Base-by-base conservation (phyloP, 2,329 filamentous ascomycete genomes). In the Aspergillus amoenus region DNA sequence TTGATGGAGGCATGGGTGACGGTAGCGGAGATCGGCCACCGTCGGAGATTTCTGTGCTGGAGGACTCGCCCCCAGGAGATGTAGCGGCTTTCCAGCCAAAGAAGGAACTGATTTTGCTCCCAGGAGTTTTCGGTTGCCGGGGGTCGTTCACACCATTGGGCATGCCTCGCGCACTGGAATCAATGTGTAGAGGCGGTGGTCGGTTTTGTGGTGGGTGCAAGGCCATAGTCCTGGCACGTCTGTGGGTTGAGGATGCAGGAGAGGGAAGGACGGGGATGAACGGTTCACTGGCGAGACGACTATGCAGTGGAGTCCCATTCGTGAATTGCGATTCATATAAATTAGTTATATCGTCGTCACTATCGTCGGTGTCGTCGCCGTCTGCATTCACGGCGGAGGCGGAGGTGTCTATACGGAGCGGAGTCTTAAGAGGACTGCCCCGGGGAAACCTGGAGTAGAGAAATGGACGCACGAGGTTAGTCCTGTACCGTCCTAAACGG, bases 181-280 rank as follows among this genome's bases (percentile, higher is more conserved):
- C 70, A 64, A 77, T 72, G 67, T 78, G 70, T 68, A 80, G 65
- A 48, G 78, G 76, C 46, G 76, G 73, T 42, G 77, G 76, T 43
- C 69, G 68, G 55, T 71, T 73, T 41, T 70, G 59, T 22, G 72
- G 71, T 13, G 73, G 71, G 61, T 79, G 77, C 56, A 79, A 66
- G 47, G 75, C 77, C 78, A 79, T 80, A 40, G 72, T 76, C 56
- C 69, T 67, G 46, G 74, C 66, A 47, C 74, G 70, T 61, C 70
- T 68, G 55, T 69, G 66, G 53, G 68, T 61, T 89, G 58, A 84
- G 81, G 68, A 87, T 21, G 52, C 24, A 83, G 54, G 90, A 88
- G 65, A 97, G 88, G 37, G 89, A 89, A 58, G 88, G 88, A 64
- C 87, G 82, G 50, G 85, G 78, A 77, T 73, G 59, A 76, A 70